phyloP scores from a whole-genome alignment of 768 basidiomycete species.

The Phaeotremella skinneri region DNA sequence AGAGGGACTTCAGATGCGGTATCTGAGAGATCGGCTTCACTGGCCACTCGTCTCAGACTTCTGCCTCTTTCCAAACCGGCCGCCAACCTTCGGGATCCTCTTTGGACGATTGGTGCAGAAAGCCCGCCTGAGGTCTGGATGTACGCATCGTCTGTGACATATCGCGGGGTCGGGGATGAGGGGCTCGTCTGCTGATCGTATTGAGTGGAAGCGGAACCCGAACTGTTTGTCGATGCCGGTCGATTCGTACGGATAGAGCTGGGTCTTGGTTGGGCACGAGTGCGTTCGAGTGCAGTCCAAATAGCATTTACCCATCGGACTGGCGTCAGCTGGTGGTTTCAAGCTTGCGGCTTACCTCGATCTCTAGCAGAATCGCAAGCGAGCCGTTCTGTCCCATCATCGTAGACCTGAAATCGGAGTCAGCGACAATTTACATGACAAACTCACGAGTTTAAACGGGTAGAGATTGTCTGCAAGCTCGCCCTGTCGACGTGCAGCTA shows the following conservation, averaged over 20 bases:
- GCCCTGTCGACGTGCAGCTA: slow-evolving; percentile 62
- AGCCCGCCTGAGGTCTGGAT: slow-evolving; percentile 45
- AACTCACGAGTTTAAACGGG: slow-evolving; percentile 71
- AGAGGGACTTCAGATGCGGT: slow-evolving; percentile 24
- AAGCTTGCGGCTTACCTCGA: slow-evolving; percentile 51
- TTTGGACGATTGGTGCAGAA: slow-evolving; percentile 34
- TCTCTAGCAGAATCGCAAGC: slow-evolving; percentile 85
- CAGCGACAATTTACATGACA: background rate
- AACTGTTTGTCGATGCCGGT: slow-evolving; percentile 12
- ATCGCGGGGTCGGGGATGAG: slow-evolving; percentile 33
- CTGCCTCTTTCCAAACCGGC: slow-evolving; percentile 30
- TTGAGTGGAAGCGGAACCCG: slow-evolving; percentile 15
- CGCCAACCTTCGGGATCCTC: slow-evolving; percentile 38
- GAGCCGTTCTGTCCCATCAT: slow-evolving; percentile 81
- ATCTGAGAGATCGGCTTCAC: slow-evolving; percentile 43
- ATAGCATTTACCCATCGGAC: slow-evolving; percentile 89
- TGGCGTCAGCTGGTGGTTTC: slow-evolving; percentile 14
- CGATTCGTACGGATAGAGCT: slow-evolving; percentile 21
- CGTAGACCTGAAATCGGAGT: slow-evolving; percentile 59
- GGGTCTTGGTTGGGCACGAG: slow-evolving; percentile 20
- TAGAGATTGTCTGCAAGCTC: slow-evolving; percentile 66
- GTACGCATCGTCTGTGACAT: slow-evolving; percentile 38
- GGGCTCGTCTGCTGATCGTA: slow-evolving; percentile 24
- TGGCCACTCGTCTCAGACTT: slow-evolving; percentile 38
- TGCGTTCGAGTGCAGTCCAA: slow-evolving; percentile 60